phyloP scores from a whole-genome alignment of 2,329 filamentous ascomycete genomes.

The Colletotrichum siamense region DNA sequence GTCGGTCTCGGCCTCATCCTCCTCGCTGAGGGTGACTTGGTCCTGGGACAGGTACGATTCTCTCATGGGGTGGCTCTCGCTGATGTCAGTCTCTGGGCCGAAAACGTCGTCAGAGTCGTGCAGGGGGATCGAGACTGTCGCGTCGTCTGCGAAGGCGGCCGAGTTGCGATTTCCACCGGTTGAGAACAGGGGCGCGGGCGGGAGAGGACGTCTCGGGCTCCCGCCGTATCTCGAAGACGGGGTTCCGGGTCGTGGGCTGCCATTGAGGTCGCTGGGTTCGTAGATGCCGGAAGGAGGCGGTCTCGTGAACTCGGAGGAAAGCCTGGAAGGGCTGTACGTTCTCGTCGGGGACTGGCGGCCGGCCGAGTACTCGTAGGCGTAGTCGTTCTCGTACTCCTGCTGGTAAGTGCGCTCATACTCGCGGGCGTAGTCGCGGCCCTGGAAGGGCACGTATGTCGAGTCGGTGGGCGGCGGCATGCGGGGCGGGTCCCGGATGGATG shows the following conservation, averaged over 20 bases:
- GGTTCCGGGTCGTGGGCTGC: slow-evolving; percentile 87
- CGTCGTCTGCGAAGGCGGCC: slow-evolving; percentile 66
- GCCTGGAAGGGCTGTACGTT: slow-evolving; percentile 62
- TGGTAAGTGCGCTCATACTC: slow-evolving; percentile 30
- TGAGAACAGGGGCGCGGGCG: slow-evolving; percentile 86
- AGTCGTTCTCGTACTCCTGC: slow-evolving; percentile 18
- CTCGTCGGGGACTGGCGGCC: slow-evolving; percentile 54
- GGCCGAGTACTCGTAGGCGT: slow-evolving; percentile 13
- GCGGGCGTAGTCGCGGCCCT: slow-evolving; percentile 43
- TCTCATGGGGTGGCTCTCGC: slow-evolving; percentile 54
- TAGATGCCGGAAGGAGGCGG: slow-evolving; percentile 78
- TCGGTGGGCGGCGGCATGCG: slow-evolving; percentile 67
- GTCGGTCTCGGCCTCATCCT: slow-evolving; percentile 33
- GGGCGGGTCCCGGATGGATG: slow-evolving; percentile 63
- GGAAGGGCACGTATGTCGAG: slow-evolving; percentile 65
- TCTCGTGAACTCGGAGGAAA: slow-evolving; percentile 68
- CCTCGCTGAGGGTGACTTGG: slow-evolving; percentile 60
- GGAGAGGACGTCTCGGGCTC: slow-evolving; percentile 84
- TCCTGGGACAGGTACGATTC: slow-evolving; percentile 63
- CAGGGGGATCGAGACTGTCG: slow-evolving; percentile 76
- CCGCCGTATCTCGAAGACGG: slow-evolving; percentile 89
- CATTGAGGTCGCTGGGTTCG: slow-evolving; percentile 88
- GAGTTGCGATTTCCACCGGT: slow-evolving; percentile 51
- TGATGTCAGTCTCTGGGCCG: slow-evolving; percentile 62
- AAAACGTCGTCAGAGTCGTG: slow-evolving; percentile 77